Conservation (phyloP, 202 grass and related monocot species). For the Digitaria exilis region DNA sequence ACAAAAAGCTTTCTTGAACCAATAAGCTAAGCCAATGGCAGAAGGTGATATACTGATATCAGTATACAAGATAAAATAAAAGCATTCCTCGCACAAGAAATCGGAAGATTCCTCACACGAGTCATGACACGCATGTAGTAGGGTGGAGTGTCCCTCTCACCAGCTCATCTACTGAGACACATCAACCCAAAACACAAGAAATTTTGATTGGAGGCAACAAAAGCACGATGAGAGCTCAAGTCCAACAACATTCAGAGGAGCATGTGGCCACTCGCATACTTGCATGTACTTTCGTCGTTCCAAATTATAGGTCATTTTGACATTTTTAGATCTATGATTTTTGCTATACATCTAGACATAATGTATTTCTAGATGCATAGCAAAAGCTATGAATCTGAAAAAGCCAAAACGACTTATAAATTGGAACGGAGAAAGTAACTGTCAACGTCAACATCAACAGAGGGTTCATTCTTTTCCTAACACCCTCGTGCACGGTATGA, state of each 20-base stretch:
- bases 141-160: conserved; percentile 22
- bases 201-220: background rate
- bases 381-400: no score
- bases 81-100: conserved; percentile 8
- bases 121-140: background rate
- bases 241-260: background rate
- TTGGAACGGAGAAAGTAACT: no score
- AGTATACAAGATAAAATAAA: background rate
- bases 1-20: background rate
- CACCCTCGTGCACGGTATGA: background rate
- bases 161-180: conserved; percentile 21
- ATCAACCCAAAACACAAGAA: conserved; percentile 1
- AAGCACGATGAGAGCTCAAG: background rate
- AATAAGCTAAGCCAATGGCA: background rate
- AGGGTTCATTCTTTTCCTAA: background rate
- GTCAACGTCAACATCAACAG: background rate
- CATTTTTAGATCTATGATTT: no score
- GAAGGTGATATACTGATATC: background rate
- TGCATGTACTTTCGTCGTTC: no score
- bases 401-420: no score
- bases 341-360: no score
- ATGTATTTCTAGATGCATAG: no score
- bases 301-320: no score
- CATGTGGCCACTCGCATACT: background rate
- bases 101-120: background rate